Percentiles rank a stretch among this genome's conserved stretches.
phyloP scores from a whole-genome alignment of 148 eudicot genomes.

The Nyssa sinensis region DNA sequence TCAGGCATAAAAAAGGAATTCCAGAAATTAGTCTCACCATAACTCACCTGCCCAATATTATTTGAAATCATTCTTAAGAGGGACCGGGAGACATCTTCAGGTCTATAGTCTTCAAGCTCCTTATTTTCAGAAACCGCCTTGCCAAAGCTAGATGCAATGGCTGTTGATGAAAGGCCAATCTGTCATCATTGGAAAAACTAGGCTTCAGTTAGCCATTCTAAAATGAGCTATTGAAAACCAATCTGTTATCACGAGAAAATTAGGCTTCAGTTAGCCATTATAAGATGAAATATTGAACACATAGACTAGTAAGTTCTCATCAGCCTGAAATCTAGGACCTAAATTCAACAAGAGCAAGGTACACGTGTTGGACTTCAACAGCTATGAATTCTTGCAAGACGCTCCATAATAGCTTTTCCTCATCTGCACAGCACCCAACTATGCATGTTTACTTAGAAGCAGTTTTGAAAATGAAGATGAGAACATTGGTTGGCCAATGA shows the following conservation, averaged over 20 bases:
- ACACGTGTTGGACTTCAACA: not conserved
- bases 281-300: too few species aligned
- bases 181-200: constrained; percentile 28
- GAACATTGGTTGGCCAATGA: not conserved
- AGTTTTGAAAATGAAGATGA: too few species aligned
- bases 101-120: constrained; percentile 68
- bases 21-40: not conserved
- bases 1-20: not conserved
- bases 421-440: not conserved
- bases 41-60: constrained; percentile 82
- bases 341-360: not conserved
- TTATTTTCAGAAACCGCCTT: constrained; percentile 69
- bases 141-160: constrained; percentile 95
- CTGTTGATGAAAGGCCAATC: constrained; percentile 84
- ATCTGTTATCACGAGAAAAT: not conserved
- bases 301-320: not conserved
- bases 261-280: too few species aligned
- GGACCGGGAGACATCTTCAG: constrained; percentile 82
- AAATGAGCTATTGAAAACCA: constrained; percentile 2
- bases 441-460: too few species aligned
- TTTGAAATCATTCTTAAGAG: constrained; percentile 85
- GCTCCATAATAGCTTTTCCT: not conserved
- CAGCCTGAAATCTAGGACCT: not conserved
- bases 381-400: not conserved
- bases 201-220: not conserved